Base-by-base conservation (phyloP, 306 rosid species). In the Trichosanthes truncata region DNA sequence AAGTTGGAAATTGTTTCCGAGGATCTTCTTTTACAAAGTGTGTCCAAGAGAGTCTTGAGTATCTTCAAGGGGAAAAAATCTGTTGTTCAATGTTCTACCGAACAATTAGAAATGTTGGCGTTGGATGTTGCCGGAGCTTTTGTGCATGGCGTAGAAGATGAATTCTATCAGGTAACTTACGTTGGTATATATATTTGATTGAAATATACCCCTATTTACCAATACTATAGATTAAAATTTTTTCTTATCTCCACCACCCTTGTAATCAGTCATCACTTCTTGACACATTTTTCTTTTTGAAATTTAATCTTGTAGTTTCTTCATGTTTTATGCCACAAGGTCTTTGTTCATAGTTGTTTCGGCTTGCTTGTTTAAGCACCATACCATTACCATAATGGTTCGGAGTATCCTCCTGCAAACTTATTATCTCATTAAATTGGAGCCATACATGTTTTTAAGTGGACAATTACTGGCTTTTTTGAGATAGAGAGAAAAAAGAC, bases 111-210 rank as follows among this genome's bases (percentile, higher is more conserved):
- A 56, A 40, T 29, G 76, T 78, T 84, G 68, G 88, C 92, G 48
- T 80, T 81, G 33, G 86, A 77, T 80, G 92, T 84, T 45, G 98
- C 98, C 21, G 98, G 97, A 72, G 92, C 92, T 80, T 65, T 91
- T 31, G 81, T 94, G 81, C 98, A 94, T 87, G 98, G 98, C 76
- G 90, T 91, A 57, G 98, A 95, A 87, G 98, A 95, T 85, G 98
- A 92, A 87, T 92, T 89, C 87, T 86, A 83, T 80, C 92, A 92
- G 97, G 98, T 91, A 90, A 83, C 76, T 77, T 85, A 43, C 14
- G 38, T 13, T 76, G 15, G 11, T 20, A n/a, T 59, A 1, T 38
- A 7, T 72, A 17, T 60, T 48, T 49, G 9, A 18, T 14, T 79
- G 77, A 51, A 52, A 66, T 35, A 33, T 49, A 75, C 46, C 11